Percentiles rank a stretch among this genome's conserved stretches.
Conservation (phyloP, 2,329 filamentous ascomycete species). For the Thermothelomyces thermophilus region DNA sequence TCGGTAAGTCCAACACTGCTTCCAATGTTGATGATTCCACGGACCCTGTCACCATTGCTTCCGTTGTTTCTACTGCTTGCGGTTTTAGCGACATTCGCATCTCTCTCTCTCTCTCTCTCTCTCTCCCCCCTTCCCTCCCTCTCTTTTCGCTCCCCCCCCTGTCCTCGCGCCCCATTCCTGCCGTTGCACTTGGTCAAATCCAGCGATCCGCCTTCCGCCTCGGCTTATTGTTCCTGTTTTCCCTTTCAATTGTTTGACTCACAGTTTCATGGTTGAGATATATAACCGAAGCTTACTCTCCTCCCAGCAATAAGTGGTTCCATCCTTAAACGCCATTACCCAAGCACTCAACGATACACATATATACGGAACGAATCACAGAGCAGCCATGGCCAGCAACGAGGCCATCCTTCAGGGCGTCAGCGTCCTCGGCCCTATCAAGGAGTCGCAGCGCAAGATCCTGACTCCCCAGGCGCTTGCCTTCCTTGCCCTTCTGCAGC, state of each 20-base stretch:
- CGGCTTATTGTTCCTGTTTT: conserved; percentile 7
- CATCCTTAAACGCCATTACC: not conserved
- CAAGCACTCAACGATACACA: not conserved
- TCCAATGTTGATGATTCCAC: too few species aligned
- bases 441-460: conserved; percentile 78
- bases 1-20: conserved; percentile 3
- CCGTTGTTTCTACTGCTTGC: not conserved
- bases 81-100: too few species aligned
- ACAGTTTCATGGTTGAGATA: not conserved
- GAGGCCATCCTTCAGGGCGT: conserved; percentile 83
- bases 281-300: conserved; percentile 2
- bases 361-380: conserved; percentile 2
- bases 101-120: too few species aligned
- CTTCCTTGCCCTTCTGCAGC: conserved; percentile 90
- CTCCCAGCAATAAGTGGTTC: not conserved
- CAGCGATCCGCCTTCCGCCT: conserved; percentile 12
- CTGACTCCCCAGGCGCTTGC: conserved; percentile 83
- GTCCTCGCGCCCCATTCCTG: not conserved
- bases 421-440: conserved; percentile 72
- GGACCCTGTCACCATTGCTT: not conserved
- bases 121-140: too few species aligned
- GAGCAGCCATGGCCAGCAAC: conserved; percentile 53
- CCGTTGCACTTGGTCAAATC: conserved; percentile 4
- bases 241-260: conserved; percentile 9
- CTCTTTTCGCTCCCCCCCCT: not conserved